Evolutionary conservation across 495 filamentous ascomycete genomes (phyloP).

Genomic region (Penicillium dipodomyicola): DNA sequence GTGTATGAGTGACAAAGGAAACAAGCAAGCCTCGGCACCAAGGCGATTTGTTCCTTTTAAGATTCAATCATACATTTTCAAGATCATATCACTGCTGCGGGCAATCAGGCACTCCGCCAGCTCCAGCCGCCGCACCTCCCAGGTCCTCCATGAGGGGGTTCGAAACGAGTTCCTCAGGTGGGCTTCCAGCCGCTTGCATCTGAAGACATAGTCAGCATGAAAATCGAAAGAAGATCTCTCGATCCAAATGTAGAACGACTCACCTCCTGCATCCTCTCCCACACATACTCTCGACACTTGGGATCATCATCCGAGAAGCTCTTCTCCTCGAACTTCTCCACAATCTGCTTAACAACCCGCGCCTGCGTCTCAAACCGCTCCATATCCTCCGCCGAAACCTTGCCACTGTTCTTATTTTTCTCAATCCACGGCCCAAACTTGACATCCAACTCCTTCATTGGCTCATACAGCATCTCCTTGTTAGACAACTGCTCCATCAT

Average conservation of each 20-base stretch:
- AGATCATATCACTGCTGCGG: constrained; percentile 35
- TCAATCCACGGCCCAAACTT: constrained; percentile 89
- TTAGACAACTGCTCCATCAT: constrained; percentile 99
- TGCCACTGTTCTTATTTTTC: constrained; percentile 65
- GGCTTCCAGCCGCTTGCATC: constrained; percentile 96
- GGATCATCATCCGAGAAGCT: constrained; percentile 78
- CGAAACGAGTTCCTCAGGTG: constrained; percentile 84
- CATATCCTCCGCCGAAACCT: constrained; percentile 64
- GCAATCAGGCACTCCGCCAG: constrained; percentile 39
- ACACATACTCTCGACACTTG: constrained; percentile 84
- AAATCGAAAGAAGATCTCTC: background rate
- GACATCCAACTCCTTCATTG: constrained; percentile 92
- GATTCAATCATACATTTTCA: constrained; percentile 4
- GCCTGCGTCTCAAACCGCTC: constrained; percentile 80
- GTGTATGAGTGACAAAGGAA: constrained; percentile 8
- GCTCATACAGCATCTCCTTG: constrained; percentile 97
- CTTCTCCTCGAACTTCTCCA: constrained; percentile 76
- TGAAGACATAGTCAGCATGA: constrained; percentile 24
- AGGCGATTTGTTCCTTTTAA: constrained; percentile 2
- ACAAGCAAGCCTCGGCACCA: constrained; percentile 1
- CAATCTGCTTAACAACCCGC: constrained; percentile 78
- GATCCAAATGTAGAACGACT: constrained; percentile 25
- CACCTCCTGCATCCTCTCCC: constrained; percentile 97
- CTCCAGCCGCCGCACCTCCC: constrained; percentile 24
- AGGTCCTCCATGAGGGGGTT: constrained; percentile 54